Evolutionary conservation across 1,284 basidiomycete species (phyloP), one percentile per base, ranked within the genome.

Genomic region (Boletellus dicymbophilus): DNA sequence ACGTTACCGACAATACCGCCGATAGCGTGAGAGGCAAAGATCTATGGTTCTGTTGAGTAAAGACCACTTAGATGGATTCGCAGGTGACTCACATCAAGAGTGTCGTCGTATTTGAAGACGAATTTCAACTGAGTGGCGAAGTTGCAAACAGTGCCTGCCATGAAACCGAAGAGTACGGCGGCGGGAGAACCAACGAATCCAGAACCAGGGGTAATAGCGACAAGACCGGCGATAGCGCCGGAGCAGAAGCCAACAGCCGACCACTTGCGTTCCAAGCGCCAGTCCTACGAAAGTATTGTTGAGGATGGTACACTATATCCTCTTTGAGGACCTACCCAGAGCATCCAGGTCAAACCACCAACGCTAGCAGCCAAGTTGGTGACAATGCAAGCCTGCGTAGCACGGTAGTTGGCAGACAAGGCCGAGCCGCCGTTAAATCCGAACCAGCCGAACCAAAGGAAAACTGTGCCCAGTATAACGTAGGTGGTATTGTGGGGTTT

Each of bases 361-460:
- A 90, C 85, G 49, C 82, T 83, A 3, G 93, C 93, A 2, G 93
- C 85, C 38, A 95, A 69, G 75, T 98, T 97, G 61, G 95, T 99
- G 54, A 96, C 92, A 56, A 95, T 89, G 73, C 90, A 93, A 18
- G 95, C 94, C 72, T 91, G 84, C 33, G 88, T 82, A 1, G 93
- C 95, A 51, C 94, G 84, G 46, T 97, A 74, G 75, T 96, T 96
- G 57, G 93, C 93, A 28, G 82, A 80, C 52, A 93, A 77, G 10
- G 92, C 91, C 15, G 84, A 88, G 33, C 91, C 91, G 37, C 93
- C 93, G 72, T 95, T 95, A 77, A 90, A 92, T 10, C 89, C 95
- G 64, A 95, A 94, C 95, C 95, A 98, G n/a, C 95, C 95, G 63
- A 97, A 95, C 95, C 95, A 98, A 51, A 98, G 90, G 72, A 98